Evolutionary conservation across 2,329 filamentous ascomycete species (phyloP).

Genomic region (Fonsecaea pedrosoi): DNA sequence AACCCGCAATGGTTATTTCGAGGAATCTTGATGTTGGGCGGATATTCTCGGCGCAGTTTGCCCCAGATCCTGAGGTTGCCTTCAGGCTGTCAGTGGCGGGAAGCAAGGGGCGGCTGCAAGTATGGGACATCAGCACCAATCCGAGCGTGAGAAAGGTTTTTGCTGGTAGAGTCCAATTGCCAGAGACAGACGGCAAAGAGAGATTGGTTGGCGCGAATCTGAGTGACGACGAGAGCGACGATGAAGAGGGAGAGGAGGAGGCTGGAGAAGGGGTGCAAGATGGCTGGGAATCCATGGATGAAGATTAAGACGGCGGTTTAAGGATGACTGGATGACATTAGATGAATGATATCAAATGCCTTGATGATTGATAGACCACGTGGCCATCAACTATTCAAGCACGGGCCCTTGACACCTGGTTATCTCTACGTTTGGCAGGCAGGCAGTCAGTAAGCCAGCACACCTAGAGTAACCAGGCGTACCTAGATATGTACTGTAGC

Average conservation of each 20-base stretch:
- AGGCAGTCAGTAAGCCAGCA: no score
- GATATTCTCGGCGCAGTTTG: constrained; percentile 90
- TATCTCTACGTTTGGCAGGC: no score
- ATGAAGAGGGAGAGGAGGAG: constrained; percentile 60
- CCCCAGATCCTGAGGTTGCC: constrained; percentile 85
- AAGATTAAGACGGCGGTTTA: constrained; percentile 47
- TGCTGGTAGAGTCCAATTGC: constrained; percentile 69
- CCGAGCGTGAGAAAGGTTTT: constrained; percentile 83
- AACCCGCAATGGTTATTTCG: constrained; percentile 87
- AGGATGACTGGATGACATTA: not conserved
- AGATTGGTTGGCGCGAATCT: constrained; percentile 73
- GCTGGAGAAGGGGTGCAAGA: constrained; percentile 52
- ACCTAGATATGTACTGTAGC: not conserved
- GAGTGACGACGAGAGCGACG: constrained; percentile 69
- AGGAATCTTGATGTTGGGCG: constrained; percentile 93
- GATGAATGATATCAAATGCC: constrained; percentile 3
- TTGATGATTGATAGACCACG: not conserved
- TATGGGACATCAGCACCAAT: constrained; percentile 98
- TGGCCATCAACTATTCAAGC: not conserved
- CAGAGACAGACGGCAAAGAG: constrained; percentile 69
- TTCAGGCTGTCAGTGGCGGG: constrained; percentile 93
- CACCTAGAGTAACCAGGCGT: no score
- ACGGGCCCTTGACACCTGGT: not conserved
- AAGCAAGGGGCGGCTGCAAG: constrained; percentile 88
- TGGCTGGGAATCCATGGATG: constrained; percentile 63